Base-by-base conservation (phyloP, 2,329 filamentous ascomycete genomes). In the Fusarium sp. region DNA sequence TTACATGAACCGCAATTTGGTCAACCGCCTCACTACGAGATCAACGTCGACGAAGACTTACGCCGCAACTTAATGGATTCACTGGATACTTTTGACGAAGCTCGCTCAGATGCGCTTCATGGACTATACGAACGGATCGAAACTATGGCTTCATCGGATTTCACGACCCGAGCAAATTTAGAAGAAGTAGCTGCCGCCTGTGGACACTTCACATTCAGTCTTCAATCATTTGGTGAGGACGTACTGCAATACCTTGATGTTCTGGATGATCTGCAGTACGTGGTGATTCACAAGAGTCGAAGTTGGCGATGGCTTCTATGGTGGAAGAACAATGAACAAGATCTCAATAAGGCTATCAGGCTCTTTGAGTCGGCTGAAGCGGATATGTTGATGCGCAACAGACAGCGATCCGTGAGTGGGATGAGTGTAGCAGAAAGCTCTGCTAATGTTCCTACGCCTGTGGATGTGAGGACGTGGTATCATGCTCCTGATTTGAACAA, bases 141-240 rank as follows among this genome's bases (percentile, higher is more conserved):
- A 72, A 84, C 93, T 18, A 88, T 65, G 57, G 57, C 57, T 1
- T 61, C 65, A 86, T 22, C 88, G 85, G 61, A 84, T 86, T 11
- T 87, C 87, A 48, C 90, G 83, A 92, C 55, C 89, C 91, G 69
- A 84, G 94, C 20, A 88, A 96, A 78, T 93, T 94, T 11, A 92
- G 96, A 99, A 78, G 96, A 99, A 79, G 94, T 98, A 4, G 94
- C 94, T 22, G 95, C 96, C 12, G 97, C 94, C 37, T 99, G 96
- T 75, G 95, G 96, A 0, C 94, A 98, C 79, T 99, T 98, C 76
- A 95, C 92, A 74, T 97, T 96, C 77, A 96, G 92, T 41, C 83
- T 99, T 9, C 88, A 96, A 62, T 92, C 96, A 64, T 94, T 98
- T 74, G 94, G 94, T 0, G 93, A 97, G 76, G 94, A 98, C 73